Base-by-base conservation (phyloP, 108 stramenopile species). In the Aurantiochytrium sp. region DNA sequence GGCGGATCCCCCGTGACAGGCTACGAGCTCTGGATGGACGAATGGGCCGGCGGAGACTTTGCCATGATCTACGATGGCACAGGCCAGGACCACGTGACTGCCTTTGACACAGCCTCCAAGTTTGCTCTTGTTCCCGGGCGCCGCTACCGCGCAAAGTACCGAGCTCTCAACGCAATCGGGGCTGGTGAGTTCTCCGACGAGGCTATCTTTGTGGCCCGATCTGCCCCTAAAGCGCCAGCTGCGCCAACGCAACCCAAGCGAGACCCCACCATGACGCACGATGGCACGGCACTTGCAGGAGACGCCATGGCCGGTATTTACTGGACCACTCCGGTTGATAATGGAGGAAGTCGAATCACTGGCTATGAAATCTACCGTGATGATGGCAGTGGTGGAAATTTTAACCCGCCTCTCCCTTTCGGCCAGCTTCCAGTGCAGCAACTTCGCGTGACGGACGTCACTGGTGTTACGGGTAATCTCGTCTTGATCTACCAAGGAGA, bases 1-100 rank as follows among this genome's bases (percentile, higher is more conserved):
- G 96, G 96, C 60, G 96, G 96, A 42, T 92, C 92, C 21, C 64
- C 90, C 44, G 92, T 96, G 19, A 95, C 94, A 18, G 96, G 96
- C 55, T 97, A 96, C 89, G 94, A 96, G 89, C 93, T 97, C 49
- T 95, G 92, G 94, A 95, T 97, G 93, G 96, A 96, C 87, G 92
- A 95, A 35, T 96, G 96, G 95, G 96, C 91, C 58, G 96, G 95
- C 8, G 95, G 95, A 10, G 90, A 72, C 18, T 58, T 25, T 59
- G 59, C 90, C 19, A 87, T 96, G 90, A 94, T 96, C 23, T 96
- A 95, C 89, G 96, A 97, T 88, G 96, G 96, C 42, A 90, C 93
- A 0, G 95, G 93, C 43, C 90, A 91, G 57, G 93, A 93, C 8
- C 88, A 88, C 58, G 88, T 93, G 4, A 91, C 93, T 42, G 69